A percentile compares a stretch with the other conserved stretches of the same genome.
Conservation (phyloP, 1,284 basidiomycete species). For the Fomitiporia mediterranea region DNA sequence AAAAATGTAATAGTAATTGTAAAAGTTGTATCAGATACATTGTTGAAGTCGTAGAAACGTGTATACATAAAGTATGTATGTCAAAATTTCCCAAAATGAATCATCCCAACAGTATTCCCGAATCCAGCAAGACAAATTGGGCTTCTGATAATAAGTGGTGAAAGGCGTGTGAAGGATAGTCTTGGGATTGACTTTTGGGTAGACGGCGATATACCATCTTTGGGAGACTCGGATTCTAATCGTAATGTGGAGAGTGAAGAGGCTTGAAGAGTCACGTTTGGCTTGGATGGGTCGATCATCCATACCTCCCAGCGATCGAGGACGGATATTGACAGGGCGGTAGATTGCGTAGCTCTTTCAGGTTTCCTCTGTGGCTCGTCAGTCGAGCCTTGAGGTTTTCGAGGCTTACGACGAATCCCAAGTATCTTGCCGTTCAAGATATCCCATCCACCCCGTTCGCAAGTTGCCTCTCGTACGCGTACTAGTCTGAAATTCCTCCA, state of each 20-base stretch:
- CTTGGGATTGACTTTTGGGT: conserved; percentile 30
- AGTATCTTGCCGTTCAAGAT: conserved; percentile 47
- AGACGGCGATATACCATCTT: conserved; percentile 22
- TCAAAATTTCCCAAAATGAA: conserved; percentile 28
- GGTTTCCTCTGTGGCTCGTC: conserved; percentile 19
- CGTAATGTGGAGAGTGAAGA: conserved; percentile 41
- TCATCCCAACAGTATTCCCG: conserved; percentile 73
- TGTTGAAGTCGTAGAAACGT: no score
- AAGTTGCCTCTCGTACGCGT: conserved; percentile 51
- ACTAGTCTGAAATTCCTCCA: conserved; percentile 56
- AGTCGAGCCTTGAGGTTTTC: conserved; percentile 35
- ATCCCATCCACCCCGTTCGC: conserved; percentile 75
- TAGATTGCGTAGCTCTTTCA: conserved; percentile 23
- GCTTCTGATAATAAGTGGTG: conserved; percentile 49
- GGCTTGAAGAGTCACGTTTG: conserved; percentile 37
- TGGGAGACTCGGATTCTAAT: conserved; percentile 18
- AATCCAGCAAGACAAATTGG: conserved; percentile 64
- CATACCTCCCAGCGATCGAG: conserved; percentile 79
- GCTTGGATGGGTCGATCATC: conserved; percentile 58
- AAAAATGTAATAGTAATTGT: no score
- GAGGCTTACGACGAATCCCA: conserved; percentile 61
- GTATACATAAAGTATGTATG: not conserved
- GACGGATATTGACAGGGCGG: conserved; percentile 48
- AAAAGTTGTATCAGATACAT: not conserved
- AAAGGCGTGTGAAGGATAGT: conserved; percentile 73